Evolutionary conservation across 1,284 basidiomycete species (phyloP).

Genomic region (Sphaerobolus stellatus): DNA sequence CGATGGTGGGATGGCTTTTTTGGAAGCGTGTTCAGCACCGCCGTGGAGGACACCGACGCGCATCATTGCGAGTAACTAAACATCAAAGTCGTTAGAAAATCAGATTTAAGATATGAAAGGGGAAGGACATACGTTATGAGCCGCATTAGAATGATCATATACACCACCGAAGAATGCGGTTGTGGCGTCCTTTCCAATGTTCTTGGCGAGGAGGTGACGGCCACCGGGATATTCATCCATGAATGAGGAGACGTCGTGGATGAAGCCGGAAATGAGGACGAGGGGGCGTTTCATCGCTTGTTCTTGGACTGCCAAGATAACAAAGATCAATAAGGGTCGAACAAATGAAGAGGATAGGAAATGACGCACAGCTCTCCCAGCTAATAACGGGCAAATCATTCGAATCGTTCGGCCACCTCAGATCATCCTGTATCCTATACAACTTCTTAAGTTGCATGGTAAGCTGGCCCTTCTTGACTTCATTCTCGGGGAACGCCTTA

Average conservation of each 20-base stretch:
- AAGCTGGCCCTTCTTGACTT: constrained; percentile 87
- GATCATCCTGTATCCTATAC: constrained; percentile 63
- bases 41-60: constrained; percentile 85
- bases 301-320: constrained; percentile 55
- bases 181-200: constrained; percentile 82
- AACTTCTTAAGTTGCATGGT: constrained; percentile 91
- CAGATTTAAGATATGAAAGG: not conserved
- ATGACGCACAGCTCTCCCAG: constrained; percentile 82
- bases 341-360: not conserved
- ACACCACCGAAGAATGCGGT: constrained; percentile 94
- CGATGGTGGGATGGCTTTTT: constrained; percentile 59
- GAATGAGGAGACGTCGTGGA: constrained; percentile 87
- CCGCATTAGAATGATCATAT: constrained; percentile 91
- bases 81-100: too few relatives aligned
- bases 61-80: constrained; percentile 79
- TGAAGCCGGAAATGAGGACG: constrained; percentile 85
- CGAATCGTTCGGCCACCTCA: constrained; percentile 76
- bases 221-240: constrained; percentile 89
- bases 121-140: constrained; percentile 67
- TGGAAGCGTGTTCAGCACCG: constrained; percentile 53
- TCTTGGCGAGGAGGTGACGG: constrained; percentile 67
- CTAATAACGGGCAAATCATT: constrained; percentile 78
- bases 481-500: constrained; percentile 91
- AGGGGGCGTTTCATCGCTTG: constrained; percentile 76
- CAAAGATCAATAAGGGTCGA: constrained; percentile 10